Conservation (phyloP, 768 basidiomycete species). For the Leccinum boreale region DNA sequence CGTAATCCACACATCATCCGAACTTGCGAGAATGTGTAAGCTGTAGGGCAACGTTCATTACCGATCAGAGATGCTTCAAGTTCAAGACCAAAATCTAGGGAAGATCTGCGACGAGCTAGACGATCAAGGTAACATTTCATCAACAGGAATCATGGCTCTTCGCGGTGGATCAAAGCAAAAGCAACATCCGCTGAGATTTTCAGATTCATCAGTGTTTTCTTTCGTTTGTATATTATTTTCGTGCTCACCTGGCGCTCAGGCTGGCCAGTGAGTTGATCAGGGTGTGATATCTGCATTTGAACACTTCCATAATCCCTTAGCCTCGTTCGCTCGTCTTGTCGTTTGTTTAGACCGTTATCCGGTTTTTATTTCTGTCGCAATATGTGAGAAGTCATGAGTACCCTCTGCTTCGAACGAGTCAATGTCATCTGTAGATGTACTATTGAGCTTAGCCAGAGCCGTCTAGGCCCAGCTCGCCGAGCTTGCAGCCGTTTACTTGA, state of each 20-base stretch:
- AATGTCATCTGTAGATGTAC: too few relatives aligned
- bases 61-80: neutral
- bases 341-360: neutral
- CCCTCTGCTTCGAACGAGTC: too few relatives aligned
- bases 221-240: neutral
- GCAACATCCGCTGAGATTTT: neutral
- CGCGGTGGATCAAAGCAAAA: neutral
- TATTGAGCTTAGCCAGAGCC: too few relatives aligned
- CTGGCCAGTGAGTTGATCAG: neutral
- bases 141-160: neutral
- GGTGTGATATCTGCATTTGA: neutral
- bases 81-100: too few relatives aligned
- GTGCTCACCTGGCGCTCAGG: neutral
- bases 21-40: neutral
- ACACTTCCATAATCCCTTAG: neutral
- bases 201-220: neutral
- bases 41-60: neutral
- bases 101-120: too few relatives aligned
- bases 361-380: neutral
- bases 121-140: too few relatives aligned
- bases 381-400: neutral
- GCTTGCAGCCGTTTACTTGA: too few relatives aligned
- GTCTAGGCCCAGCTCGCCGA: too few relatives aligned
- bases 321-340: neutral
- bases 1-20: neutral